Percentiles rank a stretch among this genome's conserved stretches.
Evolutionary conservation across 2,329 filamentous ascomycete species (phyloP).

Genomic region (Exophiala sideris): DNA sequence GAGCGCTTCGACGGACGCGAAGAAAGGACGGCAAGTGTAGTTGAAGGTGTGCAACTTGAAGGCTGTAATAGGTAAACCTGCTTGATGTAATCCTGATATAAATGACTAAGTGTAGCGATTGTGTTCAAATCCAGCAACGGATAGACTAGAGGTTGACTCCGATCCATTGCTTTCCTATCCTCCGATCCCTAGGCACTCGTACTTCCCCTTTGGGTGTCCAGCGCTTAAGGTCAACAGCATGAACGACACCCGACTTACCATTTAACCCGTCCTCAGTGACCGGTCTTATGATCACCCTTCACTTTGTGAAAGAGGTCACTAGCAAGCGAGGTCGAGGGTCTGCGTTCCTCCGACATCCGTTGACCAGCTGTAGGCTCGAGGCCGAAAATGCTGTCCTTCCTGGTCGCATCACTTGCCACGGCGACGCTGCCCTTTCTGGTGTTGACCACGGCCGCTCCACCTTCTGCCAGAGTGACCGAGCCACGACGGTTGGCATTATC

Average conservation of each 20-base stretch:
- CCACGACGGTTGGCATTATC: conserved; percentile 18
- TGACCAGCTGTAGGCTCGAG: conserved; percentile 26
- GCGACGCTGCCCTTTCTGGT: conserved; percentile 27
- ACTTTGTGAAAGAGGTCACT: conserved; percentile 27
- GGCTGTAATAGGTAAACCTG: too few relatives aligned
- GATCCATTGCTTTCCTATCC: too few relatives aligned
- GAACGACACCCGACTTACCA: neutral
- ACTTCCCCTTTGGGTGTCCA: too few relatives aligned
- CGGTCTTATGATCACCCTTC: conserved; percentile 21
- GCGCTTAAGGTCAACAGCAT: too few relatives aligned
- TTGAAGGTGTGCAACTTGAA: too few relatives aligned
- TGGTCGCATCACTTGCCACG: conserved; percentile 26
- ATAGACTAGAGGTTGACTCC: too few relatives aligned
- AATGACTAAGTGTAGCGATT: too few relatives aligned
- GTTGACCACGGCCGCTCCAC: conserved; percentile 25
- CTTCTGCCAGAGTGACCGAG: conserved; percentile 15
- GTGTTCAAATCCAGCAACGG: too few relatives aligned
- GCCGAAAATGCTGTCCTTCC: conserved; percentile 28
- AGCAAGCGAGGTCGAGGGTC: conserved; percentile 26
- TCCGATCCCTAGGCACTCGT: too few relatives aligned
- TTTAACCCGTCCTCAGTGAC: neutral
- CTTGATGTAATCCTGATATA: too few relatives aligned
- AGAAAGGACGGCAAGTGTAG: too few relatives aligned
- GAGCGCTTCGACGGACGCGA: too few relatives aligned
- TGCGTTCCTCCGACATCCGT: conserved; percentile 22